A percentile compares a stretch with the other conserved stretches of the same genome.
These are phyloP conservation scores for Chlorella sp. DNA, from an alignment of 139 green algal genomes.

Conservation along the genomic window DNA sequence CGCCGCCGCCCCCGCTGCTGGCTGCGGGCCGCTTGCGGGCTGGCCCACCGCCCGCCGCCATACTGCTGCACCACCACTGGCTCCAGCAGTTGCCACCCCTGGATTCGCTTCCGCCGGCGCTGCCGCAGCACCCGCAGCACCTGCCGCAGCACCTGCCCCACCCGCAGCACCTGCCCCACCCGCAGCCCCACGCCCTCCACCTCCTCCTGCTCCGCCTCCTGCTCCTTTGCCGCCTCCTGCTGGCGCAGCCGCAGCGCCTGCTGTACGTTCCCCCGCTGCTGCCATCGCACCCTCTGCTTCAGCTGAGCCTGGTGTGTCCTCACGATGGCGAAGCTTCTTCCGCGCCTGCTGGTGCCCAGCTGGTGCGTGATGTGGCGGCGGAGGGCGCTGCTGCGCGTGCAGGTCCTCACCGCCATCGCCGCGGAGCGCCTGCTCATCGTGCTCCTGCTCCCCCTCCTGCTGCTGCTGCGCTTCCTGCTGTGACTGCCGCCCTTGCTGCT, in stretches of 20 bases:
- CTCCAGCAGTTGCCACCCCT: not conserved
- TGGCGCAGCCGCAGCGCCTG: too few species aligned
- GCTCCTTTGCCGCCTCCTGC: not conserved
- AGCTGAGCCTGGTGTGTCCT: too few species aligned
- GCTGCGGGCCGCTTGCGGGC: not conserved
- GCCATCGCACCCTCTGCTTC: too few species aligned
- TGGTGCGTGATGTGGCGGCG: too few species aligned
- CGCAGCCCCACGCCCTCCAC: not conserved
- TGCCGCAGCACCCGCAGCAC: not conserved
- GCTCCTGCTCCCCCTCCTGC: too few species aligned
- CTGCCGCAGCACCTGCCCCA: not conserved
- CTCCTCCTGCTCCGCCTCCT: not conserved
- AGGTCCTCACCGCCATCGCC: too few species aligned
- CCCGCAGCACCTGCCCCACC: not conserved
- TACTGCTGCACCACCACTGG: not conserved
- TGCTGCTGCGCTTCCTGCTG: not conserved
- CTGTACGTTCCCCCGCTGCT: too few species aligned
- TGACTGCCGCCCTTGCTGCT: not conserved
- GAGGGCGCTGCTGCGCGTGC: too few species aligned
- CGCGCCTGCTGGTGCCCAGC: too few species aligned
- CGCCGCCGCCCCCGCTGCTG: not conserved
- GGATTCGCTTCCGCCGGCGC: not conserved
- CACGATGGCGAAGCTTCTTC: too few species aligned
- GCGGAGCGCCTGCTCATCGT: too few species aligned
- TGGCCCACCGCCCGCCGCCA: not conserved